Percentiles rank a stretch among this genome's conserved stretches.
Conservation (phyloP, 2,329 filamentous ascomycete genomes). For the Cercospora sp. region DNA sequence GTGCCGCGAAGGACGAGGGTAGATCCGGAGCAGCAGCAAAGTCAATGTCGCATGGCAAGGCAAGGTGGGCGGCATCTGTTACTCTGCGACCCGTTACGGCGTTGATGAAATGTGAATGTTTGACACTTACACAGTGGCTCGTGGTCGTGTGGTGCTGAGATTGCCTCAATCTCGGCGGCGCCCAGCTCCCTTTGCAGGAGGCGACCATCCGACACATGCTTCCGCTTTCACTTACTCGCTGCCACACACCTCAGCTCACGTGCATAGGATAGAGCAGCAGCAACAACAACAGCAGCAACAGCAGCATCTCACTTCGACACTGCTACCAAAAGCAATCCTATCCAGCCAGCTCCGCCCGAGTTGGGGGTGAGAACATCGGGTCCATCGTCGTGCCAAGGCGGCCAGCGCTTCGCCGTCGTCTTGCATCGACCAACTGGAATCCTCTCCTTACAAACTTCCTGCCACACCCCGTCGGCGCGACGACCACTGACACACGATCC, state of each 20-base stretch:
- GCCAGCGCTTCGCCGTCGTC: not conserved
- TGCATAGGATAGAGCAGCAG: not conserved
- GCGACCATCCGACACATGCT: not conserved
- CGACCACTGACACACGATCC: constrained; percentile 7
- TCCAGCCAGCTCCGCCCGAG: not conserved
- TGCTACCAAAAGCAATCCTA: not conserved
- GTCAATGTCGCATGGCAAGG: constrained; percentile 11
- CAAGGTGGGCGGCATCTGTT: not conserved
- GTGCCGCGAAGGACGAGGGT: not conserved
- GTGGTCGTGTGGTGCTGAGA: constrained; percentile 1
- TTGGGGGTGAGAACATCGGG: not conserved
- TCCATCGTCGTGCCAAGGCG: not conserved
- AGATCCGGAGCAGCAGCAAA: constrained; percentile 7
- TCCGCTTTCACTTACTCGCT: not conserved
- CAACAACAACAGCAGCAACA: not conserved
- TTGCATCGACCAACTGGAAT: constrained; percentile 1
- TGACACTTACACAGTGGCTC: not conserved
- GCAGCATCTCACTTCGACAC: not conserved
- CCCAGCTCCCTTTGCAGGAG: constrained; percentile 8
- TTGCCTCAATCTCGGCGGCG: constrained; percentile 8
- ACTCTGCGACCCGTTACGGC: not conserved
- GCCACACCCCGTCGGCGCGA: not conserved
- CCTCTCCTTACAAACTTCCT: constrained; percentile 7
- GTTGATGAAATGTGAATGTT: not conserved
- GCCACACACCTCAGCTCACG: not conserved